phyloP scores from a whole-genome alignment of 805 yeast species.

The Blastobotrys terrestris region DNA sequence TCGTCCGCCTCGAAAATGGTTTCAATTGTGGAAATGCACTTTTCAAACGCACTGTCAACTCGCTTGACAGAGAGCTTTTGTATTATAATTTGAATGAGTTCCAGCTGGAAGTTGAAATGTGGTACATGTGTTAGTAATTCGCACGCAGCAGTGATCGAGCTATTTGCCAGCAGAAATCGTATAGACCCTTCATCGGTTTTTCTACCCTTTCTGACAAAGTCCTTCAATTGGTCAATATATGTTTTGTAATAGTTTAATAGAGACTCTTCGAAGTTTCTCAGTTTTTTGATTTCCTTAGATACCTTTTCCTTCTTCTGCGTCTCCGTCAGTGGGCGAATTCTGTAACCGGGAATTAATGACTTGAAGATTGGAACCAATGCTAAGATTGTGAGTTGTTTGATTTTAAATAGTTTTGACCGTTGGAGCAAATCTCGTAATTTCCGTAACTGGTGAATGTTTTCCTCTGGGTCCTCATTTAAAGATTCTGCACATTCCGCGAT shows the following conservation, averaged over 20 bases:
- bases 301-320: conserved; percentile 77
- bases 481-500: conserved; percentile 75
- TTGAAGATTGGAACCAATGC: conserved; percentile 83
- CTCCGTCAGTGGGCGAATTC: conserved; percentile 76
- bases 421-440: conserved; percentile 36
- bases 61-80: conserved; percentile 56
- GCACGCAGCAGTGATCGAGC: conserved; percentile 71
- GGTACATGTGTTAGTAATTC: conserved; percentile 63
- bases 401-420: conserved; percentile 44
- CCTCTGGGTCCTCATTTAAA: conserved; percentile 85
- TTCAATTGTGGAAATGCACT: conserved; percentile 61
- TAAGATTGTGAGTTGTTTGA: conserved; percentile 60
- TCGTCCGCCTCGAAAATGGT: conserved; percentile 67
- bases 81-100: conserved; percentile 58
- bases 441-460: conserved; percentile 56
- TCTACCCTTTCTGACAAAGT: conserved; percentile 36
- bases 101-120: conserved; percentile 77
- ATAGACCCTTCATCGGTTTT: conserved; percentile 18
- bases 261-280: conserved; percentile 76
- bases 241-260: conserved; percentile 62
- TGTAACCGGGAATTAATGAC: conserved; percentile 80
- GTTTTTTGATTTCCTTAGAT: conserved; percentile 68
- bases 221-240: conserved; percentile 53
- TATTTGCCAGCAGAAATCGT: conserved; percentile 24
- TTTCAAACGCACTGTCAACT: conserved; percentile 44